Base-by-base conservation (phyloP, 2,329 filamentous ascomycete genomes). In the Byssochlamys sp. region DNA sequence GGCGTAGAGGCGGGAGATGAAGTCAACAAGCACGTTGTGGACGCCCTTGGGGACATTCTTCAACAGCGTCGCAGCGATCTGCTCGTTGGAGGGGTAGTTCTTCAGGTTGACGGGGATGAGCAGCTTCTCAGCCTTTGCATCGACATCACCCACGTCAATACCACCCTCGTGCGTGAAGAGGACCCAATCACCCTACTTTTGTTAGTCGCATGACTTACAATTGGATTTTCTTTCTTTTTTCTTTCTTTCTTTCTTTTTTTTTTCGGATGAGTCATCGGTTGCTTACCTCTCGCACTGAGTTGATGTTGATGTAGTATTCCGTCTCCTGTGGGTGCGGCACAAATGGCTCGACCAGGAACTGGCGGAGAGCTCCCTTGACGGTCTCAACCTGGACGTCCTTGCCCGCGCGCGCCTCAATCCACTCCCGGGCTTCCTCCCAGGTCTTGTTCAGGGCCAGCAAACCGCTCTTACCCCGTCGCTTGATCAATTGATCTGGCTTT, bases 301-400 rank as follows among this genome's bases (percentile, higher is more conserved):
- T 94, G 82, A 99, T 99, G 86, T 96, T 96, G 82, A 99, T 96
- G 81, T 99, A 99, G 82, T 97, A 97, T 80, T 99, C 94, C 64
- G 92, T 96, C 75, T 91, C 88, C 69, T 91, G 84, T 64, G 91
- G 88, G 79, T 99, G 94, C 70, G 92, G 94, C 62, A 97, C 91
- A 73, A 99, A 97, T 55, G 94, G 94, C 85, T 99, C 94, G 67
- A 99, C 91, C 65, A 99, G 83, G 84, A 99, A 99, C 71, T 95
- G 89, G 75, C 91, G 87, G 74, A 99, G 83, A 63, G 89, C 84
- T 75, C 94, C 94, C 63, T 88, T 84, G 66, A 91, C 87, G 68
- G 89, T 88, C 86, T 99, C 94, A 66, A 99, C 94, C 81, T 91
- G 84, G 75, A 96, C 89, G 69, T 84, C 79, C 85, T 96, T 97